These are phyloP conservation scores for Calcarisporium arbuscula DNA, from an alignment of 2,329 filamentous ascomycete species.

Conservation along the genomic window DNA sequence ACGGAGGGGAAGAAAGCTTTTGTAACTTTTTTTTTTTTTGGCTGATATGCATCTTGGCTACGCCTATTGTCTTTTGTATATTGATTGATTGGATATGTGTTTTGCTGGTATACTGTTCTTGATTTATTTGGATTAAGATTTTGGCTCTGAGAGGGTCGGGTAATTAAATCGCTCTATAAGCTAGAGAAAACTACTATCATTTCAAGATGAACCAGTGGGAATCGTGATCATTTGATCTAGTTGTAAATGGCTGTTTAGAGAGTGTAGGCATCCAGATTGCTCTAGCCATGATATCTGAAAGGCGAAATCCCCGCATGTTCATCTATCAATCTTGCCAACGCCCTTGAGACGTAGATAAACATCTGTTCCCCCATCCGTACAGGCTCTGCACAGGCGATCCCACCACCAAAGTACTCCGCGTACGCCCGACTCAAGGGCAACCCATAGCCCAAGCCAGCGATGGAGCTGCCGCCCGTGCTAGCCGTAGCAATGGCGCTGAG, in stretches of 20 bases:
- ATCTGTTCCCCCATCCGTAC: slow-evolving; percentile 82
- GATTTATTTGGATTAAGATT: no score
- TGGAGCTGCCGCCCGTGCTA: slow-evolving; percentile 69
- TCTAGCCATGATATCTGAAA: no score
- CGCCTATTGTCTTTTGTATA: neutral
- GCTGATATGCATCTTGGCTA: neutral
- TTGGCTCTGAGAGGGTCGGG: no score
- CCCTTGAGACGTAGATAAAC: slow-evolving; percentile 62
- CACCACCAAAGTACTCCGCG: slow-evolving; percentile 96
- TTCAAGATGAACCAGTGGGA: no score
- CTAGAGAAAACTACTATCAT: no score
- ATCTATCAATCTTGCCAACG: slow-evolving; percentile 45
- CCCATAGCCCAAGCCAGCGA: slow-evolving; percentile 90
- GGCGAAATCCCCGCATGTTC: no score
- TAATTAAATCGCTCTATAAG: no score
- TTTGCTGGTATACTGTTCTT: no score
- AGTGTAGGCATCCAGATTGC: no score
- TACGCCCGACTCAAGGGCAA: slow-evolving; percentile 87
- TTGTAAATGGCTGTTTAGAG: no score
- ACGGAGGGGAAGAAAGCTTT: no score
- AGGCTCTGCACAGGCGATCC: slow-evolving; percentile 92
- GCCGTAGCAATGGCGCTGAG: slow-evolving; percentile 69
- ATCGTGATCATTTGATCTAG: no score
- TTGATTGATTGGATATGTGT: neutral
- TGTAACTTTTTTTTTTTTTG: slow-evolving; percentile 3